phyloP scores from a whole-genome alignment of 352 stramenopile species.

The Phytophthora lateralis region DNA sequence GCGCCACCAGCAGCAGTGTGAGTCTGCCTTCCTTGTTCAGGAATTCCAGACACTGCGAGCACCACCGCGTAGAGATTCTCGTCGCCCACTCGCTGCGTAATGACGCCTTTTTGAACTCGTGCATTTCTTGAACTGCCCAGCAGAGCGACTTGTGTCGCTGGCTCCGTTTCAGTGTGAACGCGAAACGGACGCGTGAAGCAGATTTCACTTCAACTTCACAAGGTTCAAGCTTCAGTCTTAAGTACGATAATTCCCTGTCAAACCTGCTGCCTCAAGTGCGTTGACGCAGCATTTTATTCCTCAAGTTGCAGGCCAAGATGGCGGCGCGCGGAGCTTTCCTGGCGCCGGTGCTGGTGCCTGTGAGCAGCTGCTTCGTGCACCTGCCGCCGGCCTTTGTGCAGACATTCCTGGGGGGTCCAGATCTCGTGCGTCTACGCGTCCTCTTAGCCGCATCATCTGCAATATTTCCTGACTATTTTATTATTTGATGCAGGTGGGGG shows the following conservation, averaged over 20 bases:
- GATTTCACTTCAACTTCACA: constrained; percentile 23
- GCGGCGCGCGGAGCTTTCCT: constrained; percentile 63
- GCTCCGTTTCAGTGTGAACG: constrained; percentile 1
- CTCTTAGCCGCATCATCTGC: neutral
- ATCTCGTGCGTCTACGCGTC: constrained; percentile 32
- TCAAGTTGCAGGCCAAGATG: constrained; percentile 19
- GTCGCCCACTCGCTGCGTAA: constrained; percentile 48
- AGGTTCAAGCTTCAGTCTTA: neutral
- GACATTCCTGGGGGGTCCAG: constrained; percentile 50
- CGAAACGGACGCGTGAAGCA: constrained; percentile 4
- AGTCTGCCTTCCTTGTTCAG: constrained; percentile 61
- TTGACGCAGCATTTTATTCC: constrained; percentile 32
- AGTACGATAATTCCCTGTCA: constrained; percentile 25
- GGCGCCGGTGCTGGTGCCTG: constrained; percentile 59
- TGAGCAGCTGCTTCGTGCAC: constrained; percentile 76
- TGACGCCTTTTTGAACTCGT: constrained; percentile 15
- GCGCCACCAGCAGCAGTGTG: constrained; percentile 52
- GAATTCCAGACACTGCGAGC: constrained; percentile 39
- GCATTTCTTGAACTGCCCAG: neutral
- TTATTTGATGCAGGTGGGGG: constrained; percentile 28
- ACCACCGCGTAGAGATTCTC: constrained; percentile 46
- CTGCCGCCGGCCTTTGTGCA: constrained; percentile 72
- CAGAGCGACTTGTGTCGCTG: neutral
- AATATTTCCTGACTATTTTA: neutral
- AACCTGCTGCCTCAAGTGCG: constrained; percentile 21